These are phyloP conservation scores for Roridomyces roridus DNA, from an alignment of 768 basidiomycete species.

Conservation along the genomic window DNA sequence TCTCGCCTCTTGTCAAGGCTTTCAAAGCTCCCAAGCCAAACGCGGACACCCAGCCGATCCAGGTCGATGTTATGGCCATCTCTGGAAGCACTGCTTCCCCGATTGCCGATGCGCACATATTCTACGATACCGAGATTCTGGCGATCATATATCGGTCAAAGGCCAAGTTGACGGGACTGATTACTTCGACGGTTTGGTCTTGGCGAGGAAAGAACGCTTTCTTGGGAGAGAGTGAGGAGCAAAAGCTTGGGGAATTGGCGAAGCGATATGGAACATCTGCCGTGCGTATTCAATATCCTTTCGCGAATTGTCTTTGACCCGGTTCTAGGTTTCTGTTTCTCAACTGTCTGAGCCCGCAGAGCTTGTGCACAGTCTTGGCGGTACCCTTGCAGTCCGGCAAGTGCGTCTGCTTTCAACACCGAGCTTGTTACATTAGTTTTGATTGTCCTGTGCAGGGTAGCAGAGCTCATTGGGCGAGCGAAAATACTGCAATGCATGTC, in stretches of 20 bases:
- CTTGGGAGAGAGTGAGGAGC: slow-evolving; percentile 64
- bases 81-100: slow-evolving; percentile 53
- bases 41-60: slow-evolving; percentile 58
- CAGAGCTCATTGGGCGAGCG: slow-evolving; percentile 75
- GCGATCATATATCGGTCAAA: slow-evolving; percentile 75
- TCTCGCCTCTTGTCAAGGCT: slow-evolving; percentile 49
- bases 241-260: slow-evolving; percentile 73
- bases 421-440: neutral
- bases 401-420: slow-evolving; percentile 40
- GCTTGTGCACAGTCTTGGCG: slow-evolving; percentile 69
- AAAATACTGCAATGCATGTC: slow-evolving; percentile 85
- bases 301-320: slow-evolving; percentile 1
- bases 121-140: slow-evolving; percentile 78
- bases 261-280: slow-evolving; percentile 72
- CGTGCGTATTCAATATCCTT: slow-evolving; percentile 44
- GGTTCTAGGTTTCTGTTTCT: slow-evolving; percentile 46
- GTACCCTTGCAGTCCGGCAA: slow-evolving; percentile 76
- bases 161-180: slow-evolving; percentile 67
- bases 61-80: slow-evolving; percentile 75
- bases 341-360: slow-evolving; percentile 72
- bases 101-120: slow-evolving; percentile 56
- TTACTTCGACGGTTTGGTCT: slow-evolving; percentile 73
- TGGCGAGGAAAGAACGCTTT: slow-evolving; percentile 70
- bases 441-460: slow-evolving; percentile 55
- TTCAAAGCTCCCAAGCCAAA: slow-evolving; percentile 31